phyloP scores from a whole-genome alignment of 2,329 filamentous ascomycete species.

The Pseudocercospora macadamiae region DNA sequence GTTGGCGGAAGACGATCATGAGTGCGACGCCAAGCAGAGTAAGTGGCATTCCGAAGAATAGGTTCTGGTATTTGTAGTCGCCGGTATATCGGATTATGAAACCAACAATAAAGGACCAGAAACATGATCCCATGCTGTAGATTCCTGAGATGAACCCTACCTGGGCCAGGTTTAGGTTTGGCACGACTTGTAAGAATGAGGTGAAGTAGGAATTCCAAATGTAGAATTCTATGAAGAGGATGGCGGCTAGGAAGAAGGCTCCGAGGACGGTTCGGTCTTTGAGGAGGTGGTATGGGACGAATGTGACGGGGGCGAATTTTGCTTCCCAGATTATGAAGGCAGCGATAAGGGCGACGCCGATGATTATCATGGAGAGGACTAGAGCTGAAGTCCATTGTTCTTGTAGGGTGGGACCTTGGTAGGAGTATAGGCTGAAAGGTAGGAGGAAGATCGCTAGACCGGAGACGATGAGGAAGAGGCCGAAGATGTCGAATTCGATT shows the following conservation, averaged over 20 bases:
- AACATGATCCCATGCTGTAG: slow-evolving; percentile 42
- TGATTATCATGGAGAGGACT: slow-evolving; percentile 42
- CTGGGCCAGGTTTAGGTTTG: slow-evolving; percentile 40
- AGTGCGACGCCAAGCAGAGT: slow-evolving; percentile 32
- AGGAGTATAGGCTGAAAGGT: slow-evolving; percentile 61
- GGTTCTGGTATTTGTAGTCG: slow-evolving; percentile 51
- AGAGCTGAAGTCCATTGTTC: slow-evolving; percentile 41
- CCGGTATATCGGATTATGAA: slow-evolving; percentile 50
- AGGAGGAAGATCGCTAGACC: slow-evolving; percentile 69
- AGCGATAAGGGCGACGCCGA: slow-evolving; percentile 33
- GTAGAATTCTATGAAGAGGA: slow-evolving; percentile 53
- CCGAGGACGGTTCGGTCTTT: slow-evolving; percentile 55
- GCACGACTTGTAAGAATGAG: slow-evolving; percentile 52
- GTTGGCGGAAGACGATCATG: slow-evolving; percentile 37
- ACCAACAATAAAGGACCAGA: slow-evolving; percentile 49
- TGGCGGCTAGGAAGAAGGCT: slow-evolving; percentile 42
- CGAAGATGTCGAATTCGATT: slow-evolving; percentile 35
- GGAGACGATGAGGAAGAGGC: slow-evolving; percentile 34
- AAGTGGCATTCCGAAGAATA: slow-evolving; percentile 38
- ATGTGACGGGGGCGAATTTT: slow-evolving; percentile 58
- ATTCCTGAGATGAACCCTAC: slow-evolving; percentile 33
- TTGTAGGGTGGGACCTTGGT: slow-evolving; percentile 30
- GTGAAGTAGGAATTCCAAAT: slow-evolving; percentile 45
- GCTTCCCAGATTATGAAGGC: slow-evolving; percentile 61
- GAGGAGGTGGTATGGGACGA: slow-evolving; percentile 59